Evolutionary conservation across 768 basidiomycete genomes (phyloP).

Genomic region (Dioszegia crocea): DNA sequence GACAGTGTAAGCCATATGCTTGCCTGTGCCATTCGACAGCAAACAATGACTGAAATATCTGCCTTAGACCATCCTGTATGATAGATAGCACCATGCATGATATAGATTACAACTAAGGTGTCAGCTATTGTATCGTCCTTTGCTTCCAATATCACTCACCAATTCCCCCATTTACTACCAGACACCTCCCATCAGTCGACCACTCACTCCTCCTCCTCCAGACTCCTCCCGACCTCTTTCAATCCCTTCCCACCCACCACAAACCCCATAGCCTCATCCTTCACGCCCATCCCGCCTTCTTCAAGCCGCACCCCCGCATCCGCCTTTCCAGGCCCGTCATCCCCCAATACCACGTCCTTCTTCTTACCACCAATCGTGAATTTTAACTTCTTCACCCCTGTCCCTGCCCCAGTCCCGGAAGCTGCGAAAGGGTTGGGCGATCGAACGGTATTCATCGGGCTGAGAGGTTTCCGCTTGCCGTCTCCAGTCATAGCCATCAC

Average conservation of each 20-base stretch:
- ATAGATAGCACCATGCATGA: too few species aligned
- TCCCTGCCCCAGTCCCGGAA: background rate
- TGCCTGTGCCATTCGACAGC: too few species aligned
- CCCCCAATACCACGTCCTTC: conserved; percentile 8
- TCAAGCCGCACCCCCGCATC: conserved; percentile 14
- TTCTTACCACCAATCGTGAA: conserved; percentile 11
- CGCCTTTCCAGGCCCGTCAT: conserved; percentile 8
- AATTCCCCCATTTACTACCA: background rate
- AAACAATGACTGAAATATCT: too few species aligned
- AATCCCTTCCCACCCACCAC: conserved; percentile 37
- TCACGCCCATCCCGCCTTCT: conserved; percentile 34
- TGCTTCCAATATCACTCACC: background rate
- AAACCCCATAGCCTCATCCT: conserved; percentile 35
- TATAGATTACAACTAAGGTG: too few species aligned
- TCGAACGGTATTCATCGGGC: conserved; percentile 22
- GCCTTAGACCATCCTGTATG: too few species aligned
- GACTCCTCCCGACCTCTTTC: conserved; percentile 31
- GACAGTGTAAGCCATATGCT: too few species aligned
- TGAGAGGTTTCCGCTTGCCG: conserved; percentile 18
- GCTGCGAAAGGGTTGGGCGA: background rate
- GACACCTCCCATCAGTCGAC: background rate
- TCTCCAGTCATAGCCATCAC: conserved; percentile 6
- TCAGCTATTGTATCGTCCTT: too few species aligned
- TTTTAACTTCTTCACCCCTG: conserved; percentile 1
- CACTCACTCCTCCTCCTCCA: conserved; percentile 15